These are phyloP conservation scores for Suhomyces kunorum DNA, from an alignment of 1,139 yeast genomes.

Conservation along the genomic window DNA sequence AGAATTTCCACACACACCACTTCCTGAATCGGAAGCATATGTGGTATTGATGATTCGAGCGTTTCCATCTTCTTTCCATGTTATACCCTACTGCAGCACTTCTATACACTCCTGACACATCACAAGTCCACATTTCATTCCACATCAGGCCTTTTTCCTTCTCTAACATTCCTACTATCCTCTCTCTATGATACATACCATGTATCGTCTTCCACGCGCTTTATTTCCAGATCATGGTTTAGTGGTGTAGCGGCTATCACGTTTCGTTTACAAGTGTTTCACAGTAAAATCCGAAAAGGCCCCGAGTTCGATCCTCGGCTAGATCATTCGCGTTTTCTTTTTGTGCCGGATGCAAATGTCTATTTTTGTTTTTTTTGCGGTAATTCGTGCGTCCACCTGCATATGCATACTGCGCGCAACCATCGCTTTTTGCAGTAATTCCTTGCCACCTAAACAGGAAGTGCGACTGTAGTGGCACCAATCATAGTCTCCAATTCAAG, in stretches of 20 bases:
- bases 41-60: too few relatives aligned
- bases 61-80: too few relatives aligned
- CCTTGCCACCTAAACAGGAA: slow-evolving; percentile 1
- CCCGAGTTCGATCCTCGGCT: slow-evolving; percentile 28
- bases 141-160: too few relatives aligned
- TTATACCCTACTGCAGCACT: too few relatives aligned
- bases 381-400: slow-evolving; percentile 6
- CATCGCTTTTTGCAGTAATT: slow-evolving; percentile 12
- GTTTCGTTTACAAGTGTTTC: slow-evolving; percentile 25
- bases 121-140: too few relatives aligned
- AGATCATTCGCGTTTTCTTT: slow-evolving; percentile 18
- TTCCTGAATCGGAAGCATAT: too few relatives aligned
- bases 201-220: not conserved
- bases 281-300: slow-evolving; percentile 27
- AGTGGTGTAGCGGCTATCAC: slow-evolving; percentile 28
- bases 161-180: not conserved
- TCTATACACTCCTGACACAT: too few relatives aligned
- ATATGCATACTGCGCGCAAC: not conserved
- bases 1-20: too few relatives aligned
- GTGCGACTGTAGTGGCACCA: too few relatives aligned
- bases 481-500: too few relatives aligned
- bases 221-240: slow-evolving; percentile 11
- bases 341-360: slow-evolving; percentile 2
- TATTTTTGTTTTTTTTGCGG: slow-evolving; percentile 7
- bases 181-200: not conserved